Conservation (phyloP, 2,329 filamentous ascomycete species). For the Clarireedia monteithiana region DNA sequence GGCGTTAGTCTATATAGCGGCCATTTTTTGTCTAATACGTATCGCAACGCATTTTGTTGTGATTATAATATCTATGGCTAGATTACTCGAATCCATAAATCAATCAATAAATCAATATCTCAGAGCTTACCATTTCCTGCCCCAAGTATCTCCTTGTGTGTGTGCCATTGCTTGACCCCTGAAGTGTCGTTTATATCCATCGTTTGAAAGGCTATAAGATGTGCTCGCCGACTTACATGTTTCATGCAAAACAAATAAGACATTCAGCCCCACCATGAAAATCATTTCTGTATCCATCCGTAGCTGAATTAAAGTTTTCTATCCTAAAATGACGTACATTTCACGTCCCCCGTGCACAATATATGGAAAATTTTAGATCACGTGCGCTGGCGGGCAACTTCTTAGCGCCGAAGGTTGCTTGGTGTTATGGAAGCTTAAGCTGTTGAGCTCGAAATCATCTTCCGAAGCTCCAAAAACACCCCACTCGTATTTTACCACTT, state of each 20-base stretch:
- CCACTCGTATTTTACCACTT: not conserved
- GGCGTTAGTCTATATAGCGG: constrained; percentile 11
- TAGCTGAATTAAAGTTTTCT: not conserved
- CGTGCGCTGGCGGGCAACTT: not conserved
- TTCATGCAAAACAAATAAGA: not conserved
- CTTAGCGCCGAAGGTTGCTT: constrained; percentile 4
- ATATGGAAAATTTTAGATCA: not conserved
- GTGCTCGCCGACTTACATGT: not conserved
- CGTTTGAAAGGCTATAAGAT: not conserved
- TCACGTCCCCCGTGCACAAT: not conserved
- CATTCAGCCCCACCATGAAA: no score
- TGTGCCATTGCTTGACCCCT: no score
- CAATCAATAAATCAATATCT: not conserved
- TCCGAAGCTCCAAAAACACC: not conserved
- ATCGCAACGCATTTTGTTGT: not conserved
- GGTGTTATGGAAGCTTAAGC: constrained; percentile 1
- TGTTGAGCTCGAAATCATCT: not conserved
- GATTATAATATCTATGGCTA: constrained; percentile 1
- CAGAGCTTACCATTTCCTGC: not conserved
- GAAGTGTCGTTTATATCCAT: no score
- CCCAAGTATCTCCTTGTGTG: no score
- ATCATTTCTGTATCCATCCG: not conserved
- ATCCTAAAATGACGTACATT: not conserved
- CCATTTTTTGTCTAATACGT: constrained; percentile 1
- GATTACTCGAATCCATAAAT: not conserved